Evolutionary conservation across 768 basidiomycete genomes (phyloP), one percentile per base, ranked within the genome.

Genomic region (Filobasidium wieringae): DNA sequence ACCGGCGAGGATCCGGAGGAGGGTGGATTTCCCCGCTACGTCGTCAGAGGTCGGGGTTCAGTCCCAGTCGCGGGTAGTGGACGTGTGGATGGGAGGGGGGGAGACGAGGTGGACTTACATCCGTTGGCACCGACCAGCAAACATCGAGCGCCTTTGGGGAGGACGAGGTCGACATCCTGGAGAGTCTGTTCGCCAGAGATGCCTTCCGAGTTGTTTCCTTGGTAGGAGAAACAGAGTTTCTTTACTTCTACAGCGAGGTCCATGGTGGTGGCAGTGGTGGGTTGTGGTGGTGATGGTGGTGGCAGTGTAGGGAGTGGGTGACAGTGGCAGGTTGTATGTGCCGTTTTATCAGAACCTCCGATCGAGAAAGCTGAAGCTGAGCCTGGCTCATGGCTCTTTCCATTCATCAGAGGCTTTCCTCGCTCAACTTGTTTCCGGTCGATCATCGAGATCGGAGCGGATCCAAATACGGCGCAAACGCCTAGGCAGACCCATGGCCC

Each of bases 61-160:
- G n/a, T n/a, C n/a, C n/a, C 36, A 52, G 57, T 27, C 19, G 11
- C 19, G 27, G 50, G 2, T 4, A 27, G 33, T 11, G 50, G 27
- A 31, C 11, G 15, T 7, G 4, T 40, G 9, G 50, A 29, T 11
- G 29, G n/a, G 26, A 37, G 15, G 37, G 36, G 11, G 5, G 19
- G 2, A 1, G 53, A 45, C 26, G 34, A 11, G 37, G 33, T 24
- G n/a, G n/a, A 66, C 82, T 60, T 55, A 87, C 90, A 91, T 75
- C 93, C 93, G 71, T 97, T 97, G 22, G 90, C 88, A 49, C 95
- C 93, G 37, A 96, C 77, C 43, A 97, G 76, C 59, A 99, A 79
- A 49, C 87, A 89, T 49, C 92, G 80, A 1, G 85, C 85, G 0
- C 89, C 93, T 17, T 74, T 76, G 1, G 82, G 82, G 4, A 97